These are phyloP conservation scores for Yamadazyma tumulicola DNA, from an alignment of 805 yeast genomes.

Conservation along the genomic window DNA sequence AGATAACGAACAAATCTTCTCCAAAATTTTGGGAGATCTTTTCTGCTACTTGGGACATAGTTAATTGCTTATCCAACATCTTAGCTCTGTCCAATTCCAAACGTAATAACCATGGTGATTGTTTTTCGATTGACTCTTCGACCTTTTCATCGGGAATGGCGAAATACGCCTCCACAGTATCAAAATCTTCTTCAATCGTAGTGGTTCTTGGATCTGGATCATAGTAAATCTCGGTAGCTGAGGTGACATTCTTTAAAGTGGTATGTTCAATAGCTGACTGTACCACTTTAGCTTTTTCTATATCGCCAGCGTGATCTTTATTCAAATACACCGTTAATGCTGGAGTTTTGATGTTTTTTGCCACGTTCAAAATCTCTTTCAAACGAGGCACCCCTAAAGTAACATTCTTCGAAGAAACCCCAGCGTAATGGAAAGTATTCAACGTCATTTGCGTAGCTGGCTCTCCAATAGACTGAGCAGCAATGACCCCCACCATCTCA, in stretches of 20 bases:
- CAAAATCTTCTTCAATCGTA: slow-evolving; percentile 94
- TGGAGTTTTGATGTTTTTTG: slow-evolving; percentile 99
- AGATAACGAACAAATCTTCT: slow-evolving; percentile 92
- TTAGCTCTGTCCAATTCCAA: slow-evolving; percentile 97
- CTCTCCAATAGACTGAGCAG: slow-evolving; percentile 97
- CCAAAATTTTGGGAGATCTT: slow-evolving; percentile 90
- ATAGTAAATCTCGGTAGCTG: slow-evolving; percentile 95
- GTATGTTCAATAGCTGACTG: slow-evolving; percentile 98
- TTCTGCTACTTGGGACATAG: slow-evolving; percentile 98
- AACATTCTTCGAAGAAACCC: slow-evolving; percentile 95
- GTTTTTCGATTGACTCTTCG: slow-evolving; percentile 88
- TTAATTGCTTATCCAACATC: slow-evolving; percentile 95
- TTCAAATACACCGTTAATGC: slow-evolving; percentile 91
- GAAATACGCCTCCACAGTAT: slow-evolving; percentile 94
- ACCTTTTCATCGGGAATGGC: slow-evolving; percentile 98
- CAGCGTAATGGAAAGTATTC: slow-evolving; percentile 97
- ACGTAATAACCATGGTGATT: slow-evolving; percentile 97
- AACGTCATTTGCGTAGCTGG: slow-evolving; percentile 98
- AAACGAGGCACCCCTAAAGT: slow-evolving; percentile 97
- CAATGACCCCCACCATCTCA: slow-evolving; percentile 97
- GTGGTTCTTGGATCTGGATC: slow-evolving; percentile 98
- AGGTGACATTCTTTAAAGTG: slow-evolving; percentile 87
- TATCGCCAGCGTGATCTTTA: slow-evolving; percentile 76
- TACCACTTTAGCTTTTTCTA: slow-evolving; percentile 89
- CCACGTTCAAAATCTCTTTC: slow-evolving; percentile 96